A percentile compares a stretch with the other conserved stretches of the same genome.
Evolutionary conservation across 352 stramenopile genomes (phyloP).

Genomic region (Phytophthora pisi): DNA sequence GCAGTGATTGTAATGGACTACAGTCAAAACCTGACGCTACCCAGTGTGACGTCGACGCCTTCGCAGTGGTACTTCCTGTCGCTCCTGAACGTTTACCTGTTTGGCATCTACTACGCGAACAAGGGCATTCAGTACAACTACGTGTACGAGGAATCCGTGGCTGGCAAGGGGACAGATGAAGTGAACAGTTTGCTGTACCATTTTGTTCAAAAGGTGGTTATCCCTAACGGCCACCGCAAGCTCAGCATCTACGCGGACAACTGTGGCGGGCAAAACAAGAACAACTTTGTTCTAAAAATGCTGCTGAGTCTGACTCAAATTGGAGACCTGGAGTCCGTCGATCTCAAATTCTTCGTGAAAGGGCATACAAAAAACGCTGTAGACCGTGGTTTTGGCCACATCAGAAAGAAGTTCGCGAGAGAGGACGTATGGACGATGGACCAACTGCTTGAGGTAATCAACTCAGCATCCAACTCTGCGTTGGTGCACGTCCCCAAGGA

Average conservation of each 20-base stretch:
- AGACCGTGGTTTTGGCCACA: constrained; percentile 15
- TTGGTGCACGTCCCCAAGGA: neutral
- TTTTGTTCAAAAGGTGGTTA: constrained; percentile 1
- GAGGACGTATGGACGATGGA: constrained; percentile 12
- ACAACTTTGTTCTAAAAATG: neutral
- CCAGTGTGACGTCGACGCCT: constrained; percentile 7
- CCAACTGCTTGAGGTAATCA: constrained; percentile 5
- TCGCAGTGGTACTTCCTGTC: constrained; percentile 28
- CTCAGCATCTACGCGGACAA: constrained; percentile 18
- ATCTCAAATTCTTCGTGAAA: constrained; percentile 19
- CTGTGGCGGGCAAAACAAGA: constrained; percentile 24
- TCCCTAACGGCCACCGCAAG: neutral
- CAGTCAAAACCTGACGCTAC: constrained; percentile 25
- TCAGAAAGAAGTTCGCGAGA: constrained; percentile 4
- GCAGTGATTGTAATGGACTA: constrained; percentile 28
- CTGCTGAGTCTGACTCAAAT: too few relatives aligned
- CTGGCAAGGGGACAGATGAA: constrained; percentile 20
- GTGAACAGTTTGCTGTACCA: constrained; percentile 20
- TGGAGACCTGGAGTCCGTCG: constrained; percentile 1
- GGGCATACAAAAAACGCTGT: constrained; percentile 21
- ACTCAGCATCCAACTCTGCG: neutral
- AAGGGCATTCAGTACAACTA: constrained; percentile 16
- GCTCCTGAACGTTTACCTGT: constrained; percentile 17
- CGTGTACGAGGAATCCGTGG: constrained; percentile 10
- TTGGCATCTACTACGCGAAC: constrained; percentile 21